phyloP scores from a whole-genome alignment of 371 early-diverging fungal genomes.

The Catenaria anguillulae region DNA sequence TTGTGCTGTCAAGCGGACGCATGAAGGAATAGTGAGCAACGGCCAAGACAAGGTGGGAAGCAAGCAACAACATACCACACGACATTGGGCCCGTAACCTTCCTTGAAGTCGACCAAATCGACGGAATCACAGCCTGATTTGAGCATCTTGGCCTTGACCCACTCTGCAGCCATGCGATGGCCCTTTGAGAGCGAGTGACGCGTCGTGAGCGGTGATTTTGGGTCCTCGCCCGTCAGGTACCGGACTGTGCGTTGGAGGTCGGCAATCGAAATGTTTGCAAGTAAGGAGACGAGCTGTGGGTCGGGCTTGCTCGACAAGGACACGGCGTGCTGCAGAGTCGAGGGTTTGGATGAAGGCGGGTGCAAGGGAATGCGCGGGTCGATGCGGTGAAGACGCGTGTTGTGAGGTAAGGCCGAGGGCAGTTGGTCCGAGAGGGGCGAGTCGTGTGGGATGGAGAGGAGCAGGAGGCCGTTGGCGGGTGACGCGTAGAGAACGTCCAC shows the following conservation, averaged over 20 bases:
- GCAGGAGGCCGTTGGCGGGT: too few species aligned
- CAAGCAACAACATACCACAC: slow-evolving; percentile 17
- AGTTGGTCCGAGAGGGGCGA: too few species aligned
- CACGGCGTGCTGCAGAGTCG: background rate
- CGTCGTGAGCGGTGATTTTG: slow-evolving; percentile 17
- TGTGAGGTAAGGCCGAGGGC: too few species aligned
- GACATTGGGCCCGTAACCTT: slow-evolving; percentile 22
- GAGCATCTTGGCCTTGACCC: slow-evolving; percentile 20
- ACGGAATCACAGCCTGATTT: slow-evolving; percentile 20
- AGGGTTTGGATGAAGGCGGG: too few species aligned
- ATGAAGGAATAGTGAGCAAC: background rate
- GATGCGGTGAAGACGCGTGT: too few species aligned
- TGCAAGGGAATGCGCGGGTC: too few species aligned
- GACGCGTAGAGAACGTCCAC: too few species aligned
- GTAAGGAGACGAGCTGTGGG: slow-evolving; percentile 3
- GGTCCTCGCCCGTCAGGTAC: slow-evolving; percentile 23
- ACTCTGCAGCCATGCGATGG: slow-evolving; percentile 13
- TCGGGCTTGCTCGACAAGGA: background rate
- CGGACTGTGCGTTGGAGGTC: slow-evolving; percentile 18
- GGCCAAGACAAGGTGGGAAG: background rate
- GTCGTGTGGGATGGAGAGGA: too few species aligned
- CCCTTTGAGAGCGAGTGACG: slow-evolving; percentile 18
- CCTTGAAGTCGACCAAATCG: slow-evolving; percentile 16
- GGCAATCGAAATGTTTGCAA: slow-evolving; percentile 16
- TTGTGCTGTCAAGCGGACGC: slow-evolving; percentile 11